phyloP scores from a whole-genome alignment of 805 yeast species.

The Debaryomyces castellii region DNA sequence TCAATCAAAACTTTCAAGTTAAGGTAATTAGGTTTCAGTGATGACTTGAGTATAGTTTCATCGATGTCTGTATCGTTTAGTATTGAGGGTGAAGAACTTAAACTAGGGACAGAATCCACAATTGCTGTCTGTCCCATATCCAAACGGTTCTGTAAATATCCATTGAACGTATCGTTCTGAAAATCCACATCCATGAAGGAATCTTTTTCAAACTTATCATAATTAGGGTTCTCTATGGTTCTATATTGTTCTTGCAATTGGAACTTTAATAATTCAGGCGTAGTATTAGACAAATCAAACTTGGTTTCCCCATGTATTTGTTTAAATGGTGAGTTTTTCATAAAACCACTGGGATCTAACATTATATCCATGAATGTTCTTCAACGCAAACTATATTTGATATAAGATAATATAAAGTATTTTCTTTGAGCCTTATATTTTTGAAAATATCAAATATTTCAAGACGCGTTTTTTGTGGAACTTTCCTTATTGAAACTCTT shows the following conservation, averaged over 20 bases:
- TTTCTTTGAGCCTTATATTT: background rate
- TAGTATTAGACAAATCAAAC: conserved; percentile 38
- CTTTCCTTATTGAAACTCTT: too few species aligned
- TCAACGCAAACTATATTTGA: background rate
- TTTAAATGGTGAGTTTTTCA: conserved; percentile 38
- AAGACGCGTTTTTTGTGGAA: background rate
- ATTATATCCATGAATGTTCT: conserved; percentile 12
- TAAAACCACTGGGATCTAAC: conserved; percentile 38
- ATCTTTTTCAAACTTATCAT: conserved; percentile 10
- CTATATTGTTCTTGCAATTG: conserved; percentile 43
- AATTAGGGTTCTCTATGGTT: conserved; percentile 16
- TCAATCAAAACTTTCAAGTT: conserved; percentile 45
- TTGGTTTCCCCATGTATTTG: conserved; percentile 21
- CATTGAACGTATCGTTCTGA: conserved; percentile 31
- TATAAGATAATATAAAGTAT: background rate
- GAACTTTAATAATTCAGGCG: conserved; percentile 42
- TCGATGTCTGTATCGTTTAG: conserved; percentile 18
- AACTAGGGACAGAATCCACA: conserved; percentile 14
- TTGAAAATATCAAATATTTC: background rate
- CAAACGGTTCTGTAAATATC: conserved; percentile 30
- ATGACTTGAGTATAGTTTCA: conserved; percentile 10
- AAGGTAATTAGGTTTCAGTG: conserved; percentile 29
- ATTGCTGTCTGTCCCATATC: conserved; percentile 25
- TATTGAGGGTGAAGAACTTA: conserved; percentile 17
- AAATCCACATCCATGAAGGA: conserved; percentile 19